A percentile compares a stretch with the other conserved stretches of the same genome.
phyloP scores from a whole-genome alignment of 2,329 filamentous ascomycete species.

The Fusarium acutatum region DNA sequence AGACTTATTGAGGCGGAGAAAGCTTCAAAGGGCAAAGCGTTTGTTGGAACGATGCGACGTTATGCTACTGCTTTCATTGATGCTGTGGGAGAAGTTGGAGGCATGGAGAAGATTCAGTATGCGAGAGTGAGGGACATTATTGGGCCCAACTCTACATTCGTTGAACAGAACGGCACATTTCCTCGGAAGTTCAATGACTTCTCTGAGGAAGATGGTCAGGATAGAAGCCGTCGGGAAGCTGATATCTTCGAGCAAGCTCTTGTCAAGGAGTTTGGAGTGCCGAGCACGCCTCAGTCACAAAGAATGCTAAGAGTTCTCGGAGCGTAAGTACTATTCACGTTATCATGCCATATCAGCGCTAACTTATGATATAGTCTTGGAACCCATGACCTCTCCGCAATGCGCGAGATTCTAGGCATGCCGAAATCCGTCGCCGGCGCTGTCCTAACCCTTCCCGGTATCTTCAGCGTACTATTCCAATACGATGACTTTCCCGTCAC shows the following conservation, averaged over 20 bases:
- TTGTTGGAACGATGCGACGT: constrained; percentile 70
- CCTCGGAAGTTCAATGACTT: constrained; percentile 48
- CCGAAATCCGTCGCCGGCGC: constrained; percentile 28
- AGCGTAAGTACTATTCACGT: accelerated
- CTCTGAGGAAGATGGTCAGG: neutral
- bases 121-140: constrained; percentile 56
- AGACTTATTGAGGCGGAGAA: constrained; percentile 60
- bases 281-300: neutral
- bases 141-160: constrained; percentile 61
- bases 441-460: neutral
- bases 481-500: constrained; percentile 59
- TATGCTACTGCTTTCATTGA: constrained; percentile 65
- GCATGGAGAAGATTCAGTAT: constrained; percentile 62
- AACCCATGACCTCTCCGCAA: constrained; percentile 28
- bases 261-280: neutral
- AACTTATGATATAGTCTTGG: neutral
- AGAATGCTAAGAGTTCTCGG: constrained; percentile 8
- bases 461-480: constrained; percentile 54
- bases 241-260: neutral
- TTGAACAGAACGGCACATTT: constrained; percentile 58
- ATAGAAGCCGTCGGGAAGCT: neutral
- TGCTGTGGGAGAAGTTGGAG: constrained; percentile 62
- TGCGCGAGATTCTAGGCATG: constrained; percentile 36
- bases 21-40: constrained; percentile 53
- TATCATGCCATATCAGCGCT: accelerated